Conservation (phyloP, 2,329 filamentous ascomycete species). For the Trichoderma brevicompactum region DNA sequence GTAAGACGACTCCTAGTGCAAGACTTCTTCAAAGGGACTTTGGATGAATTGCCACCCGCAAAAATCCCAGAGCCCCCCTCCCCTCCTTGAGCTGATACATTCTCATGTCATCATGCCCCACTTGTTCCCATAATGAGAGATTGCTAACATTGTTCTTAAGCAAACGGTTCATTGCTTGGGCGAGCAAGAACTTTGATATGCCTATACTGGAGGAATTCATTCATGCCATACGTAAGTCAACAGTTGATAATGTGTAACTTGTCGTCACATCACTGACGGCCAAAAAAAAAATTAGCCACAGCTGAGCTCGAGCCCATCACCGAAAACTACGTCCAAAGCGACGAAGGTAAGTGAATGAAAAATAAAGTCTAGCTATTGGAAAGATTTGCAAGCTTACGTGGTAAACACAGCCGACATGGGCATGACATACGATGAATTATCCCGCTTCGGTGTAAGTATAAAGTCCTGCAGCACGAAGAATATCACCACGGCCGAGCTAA, state of each 20-base stretch:
- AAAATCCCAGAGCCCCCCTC: too few species aligned
- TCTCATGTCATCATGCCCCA: background rate
- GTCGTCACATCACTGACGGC: background rate
- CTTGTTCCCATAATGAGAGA: background rate
- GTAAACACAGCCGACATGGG: constrained; percentile 10
- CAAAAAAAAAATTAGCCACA: background rate
- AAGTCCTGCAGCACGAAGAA: background rate
- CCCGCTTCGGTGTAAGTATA: constrained; percentile 3
- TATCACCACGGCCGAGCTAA: background rate
- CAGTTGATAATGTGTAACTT: background rate
- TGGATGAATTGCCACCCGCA: too few species aligned
- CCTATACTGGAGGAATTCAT: constrained; percentile 68
- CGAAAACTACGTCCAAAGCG: constrained; percentile 16
- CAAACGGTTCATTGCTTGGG: constrained; percentile 64
- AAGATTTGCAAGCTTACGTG: constrained; percentile 31
- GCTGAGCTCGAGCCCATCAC: constrained; percentile 11
- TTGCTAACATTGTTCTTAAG: constrained; percentile 36
- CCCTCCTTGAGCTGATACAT: too few species aligned
- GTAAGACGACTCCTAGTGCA: background rate
- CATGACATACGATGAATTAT: constrained; percentile 8
- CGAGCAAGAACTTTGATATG: constrained; percentile 58
- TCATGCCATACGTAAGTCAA: constrained; percentile 52
- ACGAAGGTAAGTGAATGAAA: background rate
- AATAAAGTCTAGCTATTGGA: constrained; percentile 34
- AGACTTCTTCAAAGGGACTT: background rate